Evolutionary conservation across 1,139 yeast species (phyloP), one percentile per base, ranked within the genome.

Genomic region (Nakaseomyces delphensis): DNA sequence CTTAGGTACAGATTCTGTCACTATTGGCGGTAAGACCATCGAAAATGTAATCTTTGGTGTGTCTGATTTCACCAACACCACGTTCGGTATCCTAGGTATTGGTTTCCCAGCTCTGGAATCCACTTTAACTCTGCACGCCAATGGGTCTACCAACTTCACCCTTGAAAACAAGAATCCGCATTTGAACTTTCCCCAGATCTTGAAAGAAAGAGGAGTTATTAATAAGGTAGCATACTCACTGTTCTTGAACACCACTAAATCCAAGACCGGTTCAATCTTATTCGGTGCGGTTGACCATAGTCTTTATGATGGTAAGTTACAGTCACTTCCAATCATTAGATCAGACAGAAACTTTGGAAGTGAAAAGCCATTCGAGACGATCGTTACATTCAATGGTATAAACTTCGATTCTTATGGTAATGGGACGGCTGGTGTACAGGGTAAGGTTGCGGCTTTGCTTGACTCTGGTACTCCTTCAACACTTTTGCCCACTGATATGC

Each of bases 391-490:
- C 19, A 51, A 50, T 32, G 64, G 66, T 7, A 52, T 73, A 27
- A 74, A 68, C 10, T 39, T 57, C n/a, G 39, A 42, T 6, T 14
- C 29, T 4, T 57, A 62, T 10, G 42, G 61, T 40, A 39, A 46
- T 20, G 45, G 52, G 32, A 40, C 40, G 10, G 48, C 59, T 52
- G 60, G 51, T 36, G 48, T 59, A 0, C 43, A 53, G 7, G 46
- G 52, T 2, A 43, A 53, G 10, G 46, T 53, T 25, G 64, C 74
- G 1, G 83, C 78, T 2, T 59, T 77, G 38, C 61, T 82, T 35
- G 91, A 82, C 60, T 74, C 85, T 2, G 89, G 89, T 43, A 74
- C 86, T 9, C 74, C 89, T 3, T 60, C 76, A 43, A 68, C 80
- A 3, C 73, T 71, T 51, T 54, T 79, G 8, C 82, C 84, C 23